Evolutionary conservation across 108 stramenopile species (phyloP), one percentile per base, ranked within the genome.

Genomic region (Cyclotella choctawhatcheeana): DNA sequence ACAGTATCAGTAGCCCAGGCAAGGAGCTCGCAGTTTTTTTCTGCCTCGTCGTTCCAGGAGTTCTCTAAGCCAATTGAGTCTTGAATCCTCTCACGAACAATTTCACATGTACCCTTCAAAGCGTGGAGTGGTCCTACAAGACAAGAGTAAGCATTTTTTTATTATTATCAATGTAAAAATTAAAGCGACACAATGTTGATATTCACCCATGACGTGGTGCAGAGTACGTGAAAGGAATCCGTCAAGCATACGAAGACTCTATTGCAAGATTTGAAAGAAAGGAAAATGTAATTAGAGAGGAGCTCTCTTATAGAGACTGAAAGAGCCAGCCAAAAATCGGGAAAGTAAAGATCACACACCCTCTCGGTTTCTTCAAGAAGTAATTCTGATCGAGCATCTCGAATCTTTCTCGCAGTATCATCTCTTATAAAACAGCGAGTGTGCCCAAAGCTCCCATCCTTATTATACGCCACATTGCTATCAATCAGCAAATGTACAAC

Each of bases 341-440:
- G n/a, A n/a, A n/a, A n/a, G n/a, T n/a, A n/a, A n/a, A n/a, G n/a
- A n/a, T n/a, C n/a, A n/a, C n/a, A n/a, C n/a, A n/a, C n/a, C 18
- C 85, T 61, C 53, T 77, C 67, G 0, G 75, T 77, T 37, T 83
- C 80, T 44, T 82, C 69, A 40, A 79, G 73, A 12, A 83, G 35
- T 7, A 83, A 58, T n/a, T 74, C 64, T 31, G 65, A 58, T 37
- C 77, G 72, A 56, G 66, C 69, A 25, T 81, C 80, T 37, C 71
- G 80, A 18, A 84, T 77, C 18, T 58, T 51, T 1, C 85, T 55
- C 5, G 72, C 51, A 29, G 83, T 86, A 64, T 87, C 86, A 53
- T 86, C 84, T 7, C 84, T 58, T 20, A 81, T 85, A 82, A 86
- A 85, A 63, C 76, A 84, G 0, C 84, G 82, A 45, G 69, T 81